Conservation (phyloP, 768 basidiomycete genomes). For the Lepiota brunneoincarnata region DNA sequence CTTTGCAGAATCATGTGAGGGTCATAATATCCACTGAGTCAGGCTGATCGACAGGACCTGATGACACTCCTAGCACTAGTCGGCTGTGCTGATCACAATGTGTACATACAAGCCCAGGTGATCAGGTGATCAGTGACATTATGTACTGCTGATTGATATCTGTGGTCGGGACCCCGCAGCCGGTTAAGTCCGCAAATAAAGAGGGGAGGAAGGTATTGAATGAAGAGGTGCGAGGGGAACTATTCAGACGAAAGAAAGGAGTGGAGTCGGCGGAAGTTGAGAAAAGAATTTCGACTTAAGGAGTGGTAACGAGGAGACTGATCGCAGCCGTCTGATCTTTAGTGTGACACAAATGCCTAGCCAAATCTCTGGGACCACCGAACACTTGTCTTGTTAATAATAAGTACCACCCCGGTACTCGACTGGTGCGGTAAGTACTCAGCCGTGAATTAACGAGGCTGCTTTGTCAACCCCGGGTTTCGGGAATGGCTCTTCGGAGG, state of each 20-base stretch:
- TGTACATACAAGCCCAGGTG: no score
- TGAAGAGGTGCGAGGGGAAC: neutral
- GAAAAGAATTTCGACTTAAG: neutral
- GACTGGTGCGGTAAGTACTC: neutral
- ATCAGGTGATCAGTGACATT: neutral
- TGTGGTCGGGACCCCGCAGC: neutral
- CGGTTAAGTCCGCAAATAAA: neutral
- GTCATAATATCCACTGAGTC: neutral
- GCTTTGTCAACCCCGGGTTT: neutral
- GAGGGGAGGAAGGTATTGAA: neutral
- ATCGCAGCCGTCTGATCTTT: neutral
- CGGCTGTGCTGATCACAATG: no score
- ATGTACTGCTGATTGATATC: neutral
- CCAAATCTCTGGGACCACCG: neutral
- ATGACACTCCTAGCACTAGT: neutral
- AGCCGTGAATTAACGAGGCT: neutral
- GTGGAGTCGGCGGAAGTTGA: constrained; percentile 10
- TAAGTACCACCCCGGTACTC: neutral
- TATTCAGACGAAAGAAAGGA: neutral
- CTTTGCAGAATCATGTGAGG: constrained; percentile 1
- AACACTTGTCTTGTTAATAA: neutral
- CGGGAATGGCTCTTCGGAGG: neutral
- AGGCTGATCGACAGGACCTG: constrained; percentile 1
- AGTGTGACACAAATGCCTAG: neutral
- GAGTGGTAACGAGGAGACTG: neutral